Evolutionary conservation across 176 grass and related monocot genomes (phyloP), one percentile per base, ranked within the genome.

Genomic region (Triticum turgidum): DNA sequence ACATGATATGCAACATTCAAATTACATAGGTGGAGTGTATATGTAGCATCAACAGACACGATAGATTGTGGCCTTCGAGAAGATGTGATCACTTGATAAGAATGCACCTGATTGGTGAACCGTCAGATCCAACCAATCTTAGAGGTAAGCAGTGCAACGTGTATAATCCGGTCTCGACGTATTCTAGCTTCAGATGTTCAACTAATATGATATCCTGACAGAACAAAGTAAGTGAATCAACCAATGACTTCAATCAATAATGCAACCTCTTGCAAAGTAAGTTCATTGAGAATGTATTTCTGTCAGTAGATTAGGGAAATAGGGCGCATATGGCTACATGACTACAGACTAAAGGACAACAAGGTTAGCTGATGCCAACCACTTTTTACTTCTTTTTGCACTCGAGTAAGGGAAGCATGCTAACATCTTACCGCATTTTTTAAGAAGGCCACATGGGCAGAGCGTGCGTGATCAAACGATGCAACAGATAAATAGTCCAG

Each of bases 31-130:
- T 54, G 8, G 8, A 69, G 66, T 69, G 21, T 37, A 69, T 69
- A 37, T 69, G 17, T 37, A 69, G 13, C 65, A 78, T 76, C 69
- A 87, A 6, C 58, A 11, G 67, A 32, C 35, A 80, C n/a, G 59
- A 65, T 68, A 44, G 67, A 69, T 5, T 73, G 29, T 13, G 27
- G 22, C 13, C 44, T 67, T 66, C 11, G 58, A 20, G 56, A 30
- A 32, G 18, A 39, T 22, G 15, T 58, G n/a, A 81, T 91, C 87
- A 98, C 84, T 91, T 93, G 21, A 91, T 89, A 70, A 95, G 92
- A 84, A 98, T 98, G 89, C 91, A 98, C 84, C 95, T 87, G 66
- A 97, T 85, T 27, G 95, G 95, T 20, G 92, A 95, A 58, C 92
- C 92, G 51, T 97, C 95, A 0, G 82, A 61, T 10, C 89, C 91